Base-by-base conservation (phyloP, 129 eudicot genomes). In the Silybum marianum region DNA sequence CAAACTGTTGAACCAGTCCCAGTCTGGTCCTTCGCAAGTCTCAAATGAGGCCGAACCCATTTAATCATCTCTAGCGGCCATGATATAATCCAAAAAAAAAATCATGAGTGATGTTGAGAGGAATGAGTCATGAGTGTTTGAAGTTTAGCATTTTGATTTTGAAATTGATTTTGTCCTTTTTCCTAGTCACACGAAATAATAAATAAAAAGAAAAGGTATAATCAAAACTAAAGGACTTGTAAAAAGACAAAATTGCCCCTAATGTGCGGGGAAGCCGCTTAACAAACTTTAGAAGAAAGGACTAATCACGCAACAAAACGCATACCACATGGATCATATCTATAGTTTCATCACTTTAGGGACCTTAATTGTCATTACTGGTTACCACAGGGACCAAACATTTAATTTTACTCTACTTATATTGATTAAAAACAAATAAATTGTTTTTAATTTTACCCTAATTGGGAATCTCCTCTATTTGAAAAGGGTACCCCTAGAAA, bases 381-480 rank as follows among this genome's bases (percentile, higher is more conserved):
- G 66, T n/a, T 58, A 58, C 66, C 23, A 18, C 66, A 58, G 2
- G 66, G 66, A n/a, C 66, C 66, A 58, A 58, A 18, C 66, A 65
- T 65, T 30, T 62, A 65, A 65, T 21, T 65, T 19, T 22, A 65
- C 13, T 65, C 30, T 22, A 65, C 0, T 65, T 65, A 22, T 23
- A 9, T 65, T 65, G 5, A 65, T 65, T 62, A 65, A 23, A 8
- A 18, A 72, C 13, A 72, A 4, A 39, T 22, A 11, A 72, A 23
- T 21, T 39, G 10, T 39, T 38, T 19, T 30, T 16, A 26, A 4
- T 30, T 30, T 77, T 38, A 23, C 25, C 36, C 60, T 13, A 65
- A 65, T 26, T 42, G 25, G 81, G 81, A 63, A 77, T 77, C 81
- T 63, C 73, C 44, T 71, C 72, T 66, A 14, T 38, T 77, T 23